These are phyloP conservation scores for Atractiella rhizophila DNA, from an alignment of 768 basidiomycete species.

Conservation along the genomic window DNA sequence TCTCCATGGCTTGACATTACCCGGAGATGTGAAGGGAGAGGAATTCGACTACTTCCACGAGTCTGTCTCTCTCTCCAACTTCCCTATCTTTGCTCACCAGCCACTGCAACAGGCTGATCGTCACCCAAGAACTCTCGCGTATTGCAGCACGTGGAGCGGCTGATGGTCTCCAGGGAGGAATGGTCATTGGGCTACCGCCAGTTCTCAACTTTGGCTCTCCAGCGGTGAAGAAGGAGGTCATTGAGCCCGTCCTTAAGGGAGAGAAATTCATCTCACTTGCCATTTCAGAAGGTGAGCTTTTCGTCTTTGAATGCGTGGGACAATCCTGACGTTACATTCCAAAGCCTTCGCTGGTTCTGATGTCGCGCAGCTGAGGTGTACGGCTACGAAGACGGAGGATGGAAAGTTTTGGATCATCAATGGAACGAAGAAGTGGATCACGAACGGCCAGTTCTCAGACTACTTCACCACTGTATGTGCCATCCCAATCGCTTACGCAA, in stretches of 20 bases:
- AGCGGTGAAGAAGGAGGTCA: slow-evolving; percentile 38
- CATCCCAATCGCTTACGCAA: too few species aligned
- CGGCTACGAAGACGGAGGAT: slow-evolving; percentile 29
- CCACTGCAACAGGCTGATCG: not conserved
- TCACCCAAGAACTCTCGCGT: slow-evolving; percentile 43
- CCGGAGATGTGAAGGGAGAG: slow-evolving; percentile 47
- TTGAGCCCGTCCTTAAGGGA: slow-evolving; percentile 38
- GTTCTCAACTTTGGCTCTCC: slow-evolving; percentile 57
- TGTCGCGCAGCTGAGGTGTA: slow-evolving; percentile 10
- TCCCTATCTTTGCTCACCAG: not conserved
- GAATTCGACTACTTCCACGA: slow-evolving; percentile 87
- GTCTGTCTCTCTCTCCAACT: slow-evolving; percentile 13
- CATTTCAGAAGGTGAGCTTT: slow-evolving; percentile 50
- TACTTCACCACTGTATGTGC: slow-evolving; percentile 28
- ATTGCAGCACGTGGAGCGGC: slow-evolving; percentile 48
- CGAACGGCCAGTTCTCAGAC: slow-evolving; percentile 37
- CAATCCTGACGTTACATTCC: not conserved
- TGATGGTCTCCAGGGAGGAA: slow-evolving; percentile 32
- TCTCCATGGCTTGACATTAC: slow-evolving; percentile 46
- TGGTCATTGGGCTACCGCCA: slow-evolving; percentile 32
- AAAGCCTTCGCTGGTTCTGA: slow-evolving; percentile 10
- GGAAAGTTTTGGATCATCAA: slow-evolving; percentile 64
- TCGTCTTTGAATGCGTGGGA: not conserved
- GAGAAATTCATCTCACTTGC: slow-evolving; percentile 53
- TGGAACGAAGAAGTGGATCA: slow-evolving; percentile 39